These are phyloP conservation scores for Globisporangium viniferum DNA, from an alignment of 352 stramenopile species.

Conservation along the genomic window DNA sequence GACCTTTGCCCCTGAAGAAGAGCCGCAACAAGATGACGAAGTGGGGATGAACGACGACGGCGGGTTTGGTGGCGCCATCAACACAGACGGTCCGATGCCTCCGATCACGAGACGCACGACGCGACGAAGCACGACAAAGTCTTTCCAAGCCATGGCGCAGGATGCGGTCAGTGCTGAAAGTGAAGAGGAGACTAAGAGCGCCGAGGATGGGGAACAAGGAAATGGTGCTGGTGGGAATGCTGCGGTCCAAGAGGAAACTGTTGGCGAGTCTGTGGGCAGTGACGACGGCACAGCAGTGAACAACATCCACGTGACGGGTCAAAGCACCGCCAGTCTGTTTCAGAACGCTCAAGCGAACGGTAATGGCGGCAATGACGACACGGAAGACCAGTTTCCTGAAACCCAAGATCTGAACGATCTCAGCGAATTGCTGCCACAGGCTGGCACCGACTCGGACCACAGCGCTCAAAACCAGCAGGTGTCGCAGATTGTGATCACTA, in stretches of 20 bases:
- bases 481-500: background rate
- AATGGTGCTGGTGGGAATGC: background rate
- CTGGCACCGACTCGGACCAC: background rate
- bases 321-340: background rate
- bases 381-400: background rate
- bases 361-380: background rate
- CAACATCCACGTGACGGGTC: background rate
- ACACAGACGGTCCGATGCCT: slow-evolving; percentile 1
- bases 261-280: background rate
- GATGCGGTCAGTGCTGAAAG: slow-evolving; percentile 19
- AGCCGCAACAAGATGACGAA: slow-evolving; percentile 15
- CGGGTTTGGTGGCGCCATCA: background rate
- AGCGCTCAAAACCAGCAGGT: background rate
- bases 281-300: background rate
- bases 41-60: slow-evolving; percentile 18
- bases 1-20: slow-evolving; percentile 9
- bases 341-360: background rate
- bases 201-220: background rate
- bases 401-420: slow-evolving; percentile 12
- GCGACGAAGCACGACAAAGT: slow-evolving; percentile 31
- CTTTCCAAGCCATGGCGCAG: slow-evolving; percentile 21
- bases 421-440: slow-evolving; percentile 12
- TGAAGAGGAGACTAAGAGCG: slow-evolving; percentile 27
- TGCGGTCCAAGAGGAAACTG: background rate
- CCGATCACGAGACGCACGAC: slow-evolving; percentile 24